Conservation (phyloP, 106 monocot species). For the Allium sativum region DNA sequence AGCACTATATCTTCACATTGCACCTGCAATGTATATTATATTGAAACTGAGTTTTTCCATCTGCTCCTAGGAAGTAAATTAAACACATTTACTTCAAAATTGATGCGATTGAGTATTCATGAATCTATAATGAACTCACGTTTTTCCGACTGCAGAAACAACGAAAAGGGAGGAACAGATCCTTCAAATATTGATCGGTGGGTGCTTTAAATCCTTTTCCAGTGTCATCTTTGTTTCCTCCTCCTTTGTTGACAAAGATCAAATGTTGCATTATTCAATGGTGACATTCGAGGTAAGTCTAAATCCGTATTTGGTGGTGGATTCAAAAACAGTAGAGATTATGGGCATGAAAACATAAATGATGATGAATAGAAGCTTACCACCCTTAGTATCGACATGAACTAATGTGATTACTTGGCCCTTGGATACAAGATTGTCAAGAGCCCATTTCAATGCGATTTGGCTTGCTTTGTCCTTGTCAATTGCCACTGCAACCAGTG, state of each 20-base stretch:
- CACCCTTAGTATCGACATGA: conserved; percentile 39
- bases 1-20: conserved; percentile 28
- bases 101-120: not conserved
- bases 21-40: not conserved
- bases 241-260: not conserved
- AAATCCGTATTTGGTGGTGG: no score
- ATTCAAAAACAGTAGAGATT: not conserved
- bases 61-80: not conserved
- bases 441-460: conserved; percentile 53
- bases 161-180: conserved; percentile 42
- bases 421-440: conserved; percentile 34
- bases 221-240: not conserved
- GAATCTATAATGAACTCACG: conserved; percentile 5
- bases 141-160: conserved; percentile 41
- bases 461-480: conserved; percentile 62
- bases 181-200: conserved; percentile 18
- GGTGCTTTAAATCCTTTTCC: conserved; percentile 2
- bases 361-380: not conserved
- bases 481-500: conserved; percentile 48
- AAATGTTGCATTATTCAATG: not conserved
- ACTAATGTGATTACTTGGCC: conserved; percentile 43
- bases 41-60: not conserved
- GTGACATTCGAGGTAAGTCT: not conserved
- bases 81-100: not conserved
- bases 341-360: not conserved